These are phyloP conservation scores for Gnetum montanum DNA, from an alignment of 75 land plant genomes.

Conservation along the genomic window DNA sequence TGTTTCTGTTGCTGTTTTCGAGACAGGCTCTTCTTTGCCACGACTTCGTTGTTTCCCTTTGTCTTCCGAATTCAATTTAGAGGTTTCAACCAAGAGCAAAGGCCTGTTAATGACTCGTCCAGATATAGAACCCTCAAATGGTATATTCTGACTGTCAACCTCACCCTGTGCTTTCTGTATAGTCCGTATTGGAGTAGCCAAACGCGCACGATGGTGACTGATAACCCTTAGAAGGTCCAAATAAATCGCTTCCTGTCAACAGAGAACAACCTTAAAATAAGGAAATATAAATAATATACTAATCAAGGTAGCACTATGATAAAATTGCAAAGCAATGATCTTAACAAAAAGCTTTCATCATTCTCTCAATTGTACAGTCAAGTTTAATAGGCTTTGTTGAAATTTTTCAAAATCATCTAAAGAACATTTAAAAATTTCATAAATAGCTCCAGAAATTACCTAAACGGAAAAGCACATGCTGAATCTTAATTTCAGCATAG, in stretches of 20 bases:
- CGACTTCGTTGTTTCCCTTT: conserved; percentile 25
- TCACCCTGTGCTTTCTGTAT: conserved; percentile 70
- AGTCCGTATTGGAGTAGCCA: conserved; percentile 96
- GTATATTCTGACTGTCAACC: conserved; percentile 40
- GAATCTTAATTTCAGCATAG: too few relatives aligned
- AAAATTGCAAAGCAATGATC: too few relatives aligned
- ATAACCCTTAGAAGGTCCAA: conserved; percentile 87
- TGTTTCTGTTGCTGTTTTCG: neutral
- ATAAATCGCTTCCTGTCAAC: conserved; percentile 83
- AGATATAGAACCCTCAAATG: conserved; percentile 45
- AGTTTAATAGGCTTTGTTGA: too few relatives aligned
- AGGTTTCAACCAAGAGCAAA: conserved; percentile 39
- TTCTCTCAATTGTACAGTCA: too few relatives aligned
- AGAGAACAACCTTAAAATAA: neutral
- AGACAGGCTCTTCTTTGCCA: conserved; percentile 15
- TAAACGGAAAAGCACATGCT: too few relatives aligned
- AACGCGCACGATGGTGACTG: conserved; percentile 86
- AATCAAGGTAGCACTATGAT: too few relatives aligned
- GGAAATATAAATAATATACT: neutral
- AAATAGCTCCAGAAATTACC: too few relatives aligned
- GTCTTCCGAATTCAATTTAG: conserved; percentile 46
- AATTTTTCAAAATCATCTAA: too few relatives aligned
- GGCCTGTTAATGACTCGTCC: conserved; percentile 16
- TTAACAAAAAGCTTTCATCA: too few relatives aligned
- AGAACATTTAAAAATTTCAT: too few relatives aligned